Base-by-base conservation (phyloP, 192 early-diverging fungal genomes). In the Entomortierella parvispora region DNA sequence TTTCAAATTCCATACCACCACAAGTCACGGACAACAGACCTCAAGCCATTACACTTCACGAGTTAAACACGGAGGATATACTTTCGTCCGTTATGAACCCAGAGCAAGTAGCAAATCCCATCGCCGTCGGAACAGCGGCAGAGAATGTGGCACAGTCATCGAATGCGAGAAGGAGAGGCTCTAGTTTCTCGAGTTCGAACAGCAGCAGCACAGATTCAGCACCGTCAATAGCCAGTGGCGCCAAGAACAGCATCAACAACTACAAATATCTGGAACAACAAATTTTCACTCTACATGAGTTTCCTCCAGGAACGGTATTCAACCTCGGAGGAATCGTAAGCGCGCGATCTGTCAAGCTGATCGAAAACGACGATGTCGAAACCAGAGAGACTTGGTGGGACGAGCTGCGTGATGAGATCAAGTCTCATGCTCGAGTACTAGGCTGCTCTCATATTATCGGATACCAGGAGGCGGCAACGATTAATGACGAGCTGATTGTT, bases 341-440 rank as follows among this genome's bases (percentile, higher is more conserved):
- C 40, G 79, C 79, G 8, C 37, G 79, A n/a, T 80, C 80, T 10
- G 78, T 81, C 46, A 81, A 79, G 49, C 29, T 81, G 10, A 79
- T 81, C 28, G 75, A 79, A n/a, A 75, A 81, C 45, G 75, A 81
- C 28, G 70, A 72, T 53, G 65, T 64, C 9, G 76, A 81, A 46
- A 71, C 71, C 5, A 48, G 80, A 7, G 76, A 81, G 22, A 55
- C 75, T 12, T 80, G 78, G 75, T 81, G 78, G 75, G 49, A 81
- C 11, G 93, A 94, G 75, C 72, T 94, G 15, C 79, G 93, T 34
- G 92, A 92, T 31, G 93, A 94, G 70, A 90, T 94, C 77, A 91
- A 91, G 58, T 80, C 81, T 37, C 93, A 94, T 63, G 92, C 93
- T 14, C 61, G 86, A 52, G 74, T 82, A 0, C 64, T 93, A 8